These are phyloP conservation scores for Trichoderma endophyticum DNA, from an alignment of 2,329 filamentous ascomycete species.

Conservation along the genomic window DNA sequence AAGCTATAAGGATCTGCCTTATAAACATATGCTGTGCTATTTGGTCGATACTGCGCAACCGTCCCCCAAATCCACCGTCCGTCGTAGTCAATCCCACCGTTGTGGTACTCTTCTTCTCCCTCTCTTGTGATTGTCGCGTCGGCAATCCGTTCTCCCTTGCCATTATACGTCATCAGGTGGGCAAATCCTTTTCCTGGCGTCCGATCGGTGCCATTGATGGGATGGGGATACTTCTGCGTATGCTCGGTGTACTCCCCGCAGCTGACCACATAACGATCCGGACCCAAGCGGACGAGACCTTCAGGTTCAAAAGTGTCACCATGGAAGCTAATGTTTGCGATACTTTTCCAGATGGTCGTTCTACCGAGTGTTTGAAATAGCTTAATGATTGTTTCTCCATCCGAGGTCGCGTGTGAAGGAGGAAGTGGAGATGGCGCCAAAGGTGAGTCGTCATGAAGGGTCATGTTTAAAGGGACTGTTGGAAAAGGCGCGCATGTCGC, in stretches of 20 bases:
- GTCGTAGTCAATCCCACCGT: slow-evolving; percentile 49
- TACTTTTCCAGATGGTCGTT: slow-evolving; percentile 41
- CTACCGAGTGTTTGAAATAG: slow-evolving; percentile 37
- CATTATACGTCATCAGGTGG: slow-evolving; percentile 45
- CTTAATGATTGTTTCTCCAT: slow-evolving; percentile 36
- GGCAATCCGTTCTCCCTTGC: slow-evolving; percentile 39
- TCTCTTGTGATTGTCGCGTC: slow-evolving; percentile 42
- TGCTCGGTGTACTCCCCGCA: slow-evolving; percentile 42
- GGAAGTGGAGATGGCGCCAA: slow-evolving; percentile 36
- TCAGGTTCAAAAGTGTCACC: slow-evolving; percentile 49
- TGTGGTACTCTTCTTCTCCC: slow-evolving; percentile 42
- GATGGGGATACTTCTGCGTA: slow-evolving; percentile 39
- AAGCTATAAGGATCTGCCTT: slow-evolving; percentile 38
- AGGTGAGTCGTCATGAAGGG: slow-evolving; percentile 28
- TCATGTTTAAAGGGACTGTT: slow-evolving; percentile 33
- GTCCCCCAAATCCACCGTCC: slow-evolving; percentile 46
- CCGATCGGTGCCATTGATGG: slow-evolving; percentile 51
- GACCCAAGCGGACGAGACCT: slow-evolving; percentile 43
- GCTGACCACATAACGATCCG: slow-evolving; percentile 44
- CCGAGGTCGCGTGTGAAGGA: slow-evolving; percentile 32
- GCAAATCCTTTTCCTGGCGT: slow-evolving; percentile 43
- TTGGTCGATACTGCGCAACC: slow-evolving; percentile 46
- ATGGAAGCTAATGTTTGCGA: slow-evolving; percentile 42
- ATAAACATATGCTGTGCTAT: slow-evolving; percentile 43
- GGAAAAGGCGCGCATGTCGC: not conserved